Base-by-base conservation (phyloP, 257 asterid species). In the Salvia splendens region DNA sequence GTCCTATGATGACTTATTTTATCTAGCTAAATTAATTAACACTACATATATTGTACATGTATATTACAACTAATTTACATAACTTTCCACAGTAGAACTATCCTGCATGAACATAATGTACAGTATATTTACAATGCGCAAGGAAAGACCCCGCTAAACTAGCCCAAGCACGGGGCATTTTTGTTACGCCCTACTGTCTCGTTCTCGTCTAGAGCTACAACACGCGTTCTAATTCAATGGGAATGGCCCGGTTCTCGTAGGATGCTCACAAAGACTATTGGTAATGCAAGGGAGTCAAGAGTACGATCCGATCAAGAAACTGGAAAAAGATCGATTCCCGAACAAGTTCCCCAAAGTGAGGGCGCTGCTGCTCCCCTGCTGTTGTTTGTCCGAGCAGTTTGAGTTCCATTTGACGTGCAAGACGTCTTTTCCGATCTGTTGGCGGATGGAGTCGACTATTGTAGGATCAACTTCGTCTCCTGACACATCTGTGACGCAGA, bases 381-480 rank as follows among this genome's bases (percentile, higher is more conserved):
- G 80, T 3, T 17, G 66, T 70, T 82, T 79, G 14, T 75, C 50
- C 40, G 59, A 33, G 63, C 79, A 70, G 33, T 43, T 49, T 12
- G 85, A 50, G 71, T 75, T 70, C 81, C 85, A 71, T 73, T 77
- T 83, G 51, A 89, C 95, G 52, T 81, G 87, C 78, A 86, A 75
- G 12, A 70, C 15, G 32, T 80, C 83, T 54, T 82, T 76, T n/a
- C 95, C 92, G 33, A 89, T 80, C 80, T 83, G 89, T 57, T 77
- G 61, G 75, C 95, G 76, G 68, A 89, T 82, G 5, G 84, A 83
- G 48, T 89, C 95, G 15, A 89, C 82, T 57, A 81, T 83, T 76
- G 73, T 80, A 9, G 80, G 81, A 45, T 89, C 96, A 16, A 85
- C 92, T 0, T 85, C 30, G 88, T 75, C 71, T 52, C 92, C 96